Base-by-base conservation (phyloP, 495 filamentous ascomycete species). In the Aspergillus heteromorphus region DNA sequence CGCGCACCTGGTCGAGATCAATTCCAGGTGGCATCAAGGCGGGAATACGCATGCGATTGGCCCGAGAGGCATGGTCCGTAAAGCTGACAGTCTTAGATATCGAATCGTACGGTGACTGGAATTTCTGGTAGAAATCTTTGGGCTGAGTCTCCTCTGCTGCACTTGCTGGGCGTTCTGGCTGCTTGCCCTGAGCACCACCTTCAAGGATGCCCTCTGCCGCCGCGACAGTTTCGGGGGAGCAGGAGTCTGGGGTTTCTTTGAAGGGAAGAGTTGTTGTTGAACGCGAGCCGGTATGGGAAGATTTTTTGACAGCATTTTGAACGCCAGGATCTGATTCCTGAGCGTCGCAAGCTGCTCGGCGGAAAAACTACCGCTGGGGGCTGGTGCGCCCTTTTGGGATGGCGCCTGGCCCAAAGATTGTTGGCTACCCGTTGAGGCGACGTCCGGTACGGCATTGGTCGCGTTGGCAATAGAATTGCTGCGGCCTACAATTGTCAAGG, bases 11-110 rank as follows among this genome's bases (percentile, higher is more conserved):
- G 51, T 95, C 89, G 53, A 91, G 79, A 45, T 77, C 72, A 23
- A 96, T 78, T n/a, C 93, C 93, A 11, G 84, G 76, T 9, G 92
- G 91, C 75, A 95, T 91, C 45, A 95, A 83, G 62, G 88, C 89
- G 0, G 92, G 89, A 36, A 97, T 83, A 56, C 89, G 83, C 23
- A 82, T 76, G 40, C 92, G 84, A 38, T 87, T 85, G 36, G 82
- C 79, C 43, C 92, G 82, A 25, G 77, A 75, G 6, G 75, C 75
- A 64, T 97, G 92, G 29, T 90, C 85, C n/a, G 79, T 73, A 65
- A 93, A 96, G 64, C 78, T 85, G 62, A 97, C 89, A 21, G 66
- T 75, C 66, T 67, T 77, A 61, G 68, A 77, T 57, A 78, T 77
- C 56, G 61, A 72, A 56, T 66, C 79, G 51, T 86, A 87, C 0